Evolutionary conservation across 225 moss, liverwort and hornwort species (phyloP), one percentile per base, ranked within the genome.

Genomic region (Sphagnum contortum): DNA sequence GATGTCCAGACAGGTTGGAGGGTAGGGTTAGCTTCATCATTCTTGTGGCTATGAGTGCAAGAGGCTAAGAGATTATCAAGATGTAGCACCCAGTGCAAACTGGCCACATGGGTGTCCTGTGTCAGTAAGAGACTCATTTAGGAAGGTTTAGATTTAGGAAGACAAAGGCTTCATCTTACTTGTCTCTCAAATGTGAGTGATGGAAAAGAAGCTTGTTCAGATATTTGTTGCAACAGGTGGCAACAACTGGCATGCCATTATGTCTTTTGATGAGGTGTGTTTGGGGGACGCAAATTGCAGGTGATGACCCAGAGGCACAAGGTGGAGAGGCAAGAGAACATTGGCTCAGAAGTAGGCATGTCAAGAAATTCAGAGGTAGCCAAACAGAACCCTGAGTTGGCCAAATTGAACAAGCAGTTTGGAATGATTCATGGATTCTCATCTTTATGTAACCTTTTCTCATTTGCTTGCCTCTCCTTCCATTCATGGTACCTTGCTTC

Each of bases 271-370:
- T 29, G 29, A 29, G 29, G 29, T 29, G 29, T 29, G 29, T 29
- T 29, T 1, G 29, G 29, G 29, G 29, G 29, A 29, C 12, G 1
- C 57, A 3, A 53, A 58, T 8, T 65, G 72, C 83, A 95, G 92
- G 67, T 92, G 49, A 92, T 95, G 92, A 88, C 67, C 49, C 71
- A 92, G 70, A 95, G 88, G 67, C 90, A 95, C 62, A 95, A 75
- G 69, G 83, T 87, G 54, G 94, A 95, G 69, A 89, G 68, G 69
- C 84, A 86, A 8, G 76, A 81, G 57, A 79, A 80, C 29, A 74
- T 88, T 44, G 88, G 86, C 57, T 61, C 68, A 0, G 88, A 95
- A 61, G 69, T 86, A 57, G 92, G 95, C 66, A 46, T 80, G 61
- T 79, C 80, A 8, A 95, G 76, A 69, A 95, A 81, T 64, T 44